Evolutionary conservation across 208 protist genomes (phyloP), one percentile per base, ranked within the genome.

Genomic region (Leishmania aethiopica): DNA sequence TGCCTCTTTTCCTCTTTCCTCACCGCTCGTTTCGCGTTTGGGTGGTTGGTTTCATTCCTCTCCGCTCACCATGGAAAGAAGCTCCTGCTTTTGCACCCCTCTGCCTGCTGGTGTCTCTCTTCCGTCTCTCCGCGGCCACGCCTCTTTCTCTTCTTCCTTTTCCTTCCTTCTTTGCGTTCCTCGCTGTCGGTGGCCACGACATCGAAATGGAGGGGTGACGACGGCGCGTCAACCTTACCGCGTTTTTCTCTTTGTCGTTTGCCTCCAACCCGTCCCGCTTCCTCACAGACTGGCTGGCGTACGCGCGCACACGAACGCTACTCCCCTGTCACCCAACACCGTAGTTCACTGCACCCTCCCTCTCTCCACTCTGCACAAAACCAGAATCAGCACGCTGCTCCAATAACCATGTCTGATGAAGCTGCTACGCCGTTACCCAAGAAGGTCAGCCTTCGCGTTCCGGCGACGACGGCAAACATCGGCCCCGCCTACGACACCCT

Each of bases 381-480:
- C 8, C 11, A 59, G 32, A 28, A 76, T n/a, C 8, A 4, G 72
- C 28, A 53, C 45, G 47, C 11, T 11, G 49, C 28, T 42, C 13
- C 45, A 13, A 22, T 49, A 76, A 42, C 28, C 22, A 76, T 76
- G 72, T 76, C 49, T 42, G 32, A 62, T 32, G 49, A 17, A 76
- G 57, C 55, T 32, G 17, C 45, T 40, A 7, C 64, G 22, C n/a
- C 64, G 22, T 78, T 88, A 6, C 89, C 86, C 37, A 84, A 51
- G 22, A 92, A 92, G 67, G 95, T 98, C 51, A 87, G 84, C 66
- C 86, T 99, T 45, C 90, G 93, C 40, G 96, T 98, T 40, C 96
- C 96, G 6, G 98, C 97, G 57, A 98, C 98, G 6, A 99, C 95
- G 45, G 96, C 96, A 1, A 99, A 99, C 80, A 89, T 99, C 45